Base-by-base conservation (phyloP, 495 filamentous ascomycete genomes). In the Trichoderma reesei region DNA sequence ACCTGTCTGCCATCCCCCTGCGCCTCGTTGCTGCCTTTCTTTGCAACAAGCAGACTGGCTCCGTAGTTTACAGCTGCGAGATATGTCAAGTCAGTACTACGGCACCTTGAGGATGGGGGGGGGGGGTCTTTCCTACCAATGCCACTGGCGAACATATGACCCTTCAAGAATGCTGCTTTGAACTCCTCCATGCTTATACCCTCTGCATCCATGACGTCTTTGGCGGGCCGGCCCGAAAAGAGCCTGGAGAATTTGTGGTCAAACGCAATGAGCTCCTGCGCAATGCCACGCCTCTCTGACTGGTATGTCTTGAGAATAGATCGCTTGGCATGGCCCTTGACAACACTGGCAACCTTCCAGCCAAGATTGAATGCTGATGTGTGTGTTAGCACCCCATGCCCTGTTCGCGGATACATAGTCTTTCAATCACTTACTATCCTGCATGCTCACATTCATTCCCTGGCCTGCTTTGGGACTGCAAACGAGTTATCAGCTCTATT, bases 391-490 rank as follows among this genome's bases (percentile, higher is more conserved):
- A 3, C 38, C 11, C 11, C 38, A 39, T 39, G 6, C 38, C 11
- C 38, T 11, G 11, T 6, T 11, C 38, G 38, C 6, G 6, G 38
- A 7, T 11, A 7, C 38, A 6, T 11, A 39, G 6, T 39, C 38
- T 39, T 11, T 39, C 6, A 39, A 11, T 11, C 38, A 39, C 38
- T 7, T 39, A 39, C 38, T 39, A 69, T 91, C 89, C 66, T 89
- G 87, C 83, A 91, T 86, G 61, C 81, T 85, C 61, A 87, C 82
- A 67, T 91, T 91, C 85, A 88, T 88, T 16, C 88, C 88, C 69
- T 90, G 89, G 3, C 86, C 89, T 44, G 14, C 42, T 18, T 46
- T 46, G 13, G 42, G 42, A 10, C 82, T 85, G 71, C 90, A 87
- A 0, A 87, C 90, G 72, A 11, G 38, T 39, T 39, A 11, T 39